Evolutionary conservation across 2,329 filamentous ascomycete species (phyloP).

Genomic region (Diplodia corticola): DNA sequence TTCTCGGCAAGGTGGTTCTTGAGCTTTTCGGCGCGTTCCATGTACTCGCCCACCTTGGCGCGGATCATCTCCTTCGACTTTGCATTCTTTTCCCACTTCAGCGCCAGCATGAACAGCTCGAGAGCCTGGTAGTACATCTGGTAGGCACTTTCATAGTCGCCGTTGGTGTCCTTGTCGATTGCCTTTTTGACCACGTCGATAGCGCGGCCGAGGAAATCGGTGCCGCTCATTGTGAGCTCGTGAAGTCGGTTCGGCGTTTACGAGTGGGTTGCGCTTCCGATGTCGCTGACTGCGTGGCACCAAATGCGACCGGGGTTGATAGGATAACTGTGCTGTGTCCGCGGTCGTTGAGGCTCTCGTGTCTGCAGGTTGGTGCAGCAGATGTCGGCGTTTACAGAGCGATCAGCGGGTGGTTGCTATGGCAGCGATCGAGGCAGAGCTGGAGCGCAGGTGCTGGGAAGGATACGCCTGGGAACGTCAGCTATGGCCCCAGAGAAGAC

Average conservation of each 20-base stretch:
- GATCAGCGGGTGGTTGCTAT: slow-evolving; percentile 8
- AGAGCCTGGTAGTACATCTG: slow-evolving; percentile 93
- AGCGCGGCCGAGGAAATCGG: slow-evolving; percentile 93
- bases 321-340: not conserved
- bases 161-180: slow-evolving; percentile 92
- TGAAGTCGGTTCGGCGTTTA: slow-evolving; percentile 19
- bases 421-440: not conserved
- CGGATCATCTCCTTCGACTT: slow-evolving; percentile 98
- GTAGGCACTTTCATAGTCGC: slow-evolving; percentile 96
- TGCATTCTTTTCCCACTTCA: slow-evolving; percentile 99
- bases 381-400: slow-evolving; percentile 8
- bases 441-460: not conserved
- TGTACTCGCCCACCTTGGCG: slow-evolving; percentile 92
- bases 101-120: slow-evolving; percentile 96
- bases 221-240: slow-evolving; percentile 75
- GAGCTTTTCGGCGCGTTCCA: slow-evolving; percentile 97
- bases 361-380: slow-evolving; percentile 1
- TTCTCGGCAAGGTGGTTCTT: slow-evolving; percentile 82
- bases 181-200: slow-evolving; percentile 97
- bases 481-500: not conserved
- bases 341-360: not conserved
- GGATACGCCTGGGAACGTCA: not conserved
- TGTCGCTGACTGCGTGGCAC: not conserved
- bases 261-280: not conserved
- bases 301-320: not conserved